A percentile compares a stretch with the other conserved stretches of the same genome.
phyloP scores from a whole-genome alignment of 352 stramenopile genomes.

The Globisporangium alternatum region DNA sequence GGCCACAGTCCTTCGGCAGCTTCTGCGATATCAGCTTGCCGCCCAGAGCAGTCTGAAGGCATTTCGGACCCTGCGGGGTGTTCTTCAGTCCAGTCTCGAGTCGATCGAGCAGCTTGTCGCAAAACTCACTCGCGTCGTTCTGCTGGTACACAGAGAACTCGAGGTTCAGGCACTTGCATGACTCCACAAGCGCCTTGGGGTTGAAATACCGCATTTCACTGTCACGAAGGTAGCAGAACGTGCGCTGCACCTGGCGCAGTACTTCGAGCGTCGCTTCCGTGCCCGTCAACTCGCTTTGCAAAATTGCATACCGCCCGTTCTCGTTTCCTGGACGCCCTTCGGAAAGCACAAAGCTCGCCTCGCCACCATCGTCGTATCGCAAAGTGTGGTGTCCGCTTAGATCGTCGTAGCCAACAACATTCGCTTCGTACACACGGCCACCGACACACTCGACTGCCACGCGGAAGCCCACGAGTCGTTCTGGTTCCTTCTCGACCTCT shows the following conservation, averaged over 20 bases:
- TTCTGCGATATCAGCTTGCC: slow-evolving; percentile 89
- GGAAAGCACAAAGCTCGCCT: slow-evolving; percentile 84
- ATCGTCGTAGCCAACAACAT: slow-evolving; percentile 88
- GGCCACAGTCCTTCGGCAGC: slow-evolving; percentile 85
- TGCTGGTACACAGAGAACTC: slow-evolving; percentile 98
- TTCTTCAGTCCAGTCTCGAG: slow-evolving; percentile 95
- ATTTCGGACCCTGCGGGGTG: slow-evolving; percentile 77
- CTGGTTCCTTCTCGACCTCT: slow-evolving; percentile 84
- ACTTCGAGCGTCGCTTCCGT: slow-evolving; percentile 86
- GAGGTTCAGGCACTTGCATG: slow-evolving; percentile 87
- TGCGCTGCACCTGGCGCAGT: slow-evolving; percentile 85
- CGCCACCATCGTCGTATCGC: slow-evolving; percentile 87
- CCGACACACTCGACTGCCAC: slow-evolving; percentile 94
- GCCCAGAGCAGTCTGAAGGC: slow-evolving; percentile 68
- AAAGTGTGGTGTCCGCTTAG: slow-evolving; percentile 72
- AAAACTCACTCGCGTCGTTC: slow-evolving; percentile 99
- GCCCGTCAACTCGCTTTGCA: slow-evolving; percentile 72
- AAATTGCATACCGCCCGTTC: slow-evolving; percentile 92
- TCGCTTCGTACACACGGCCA: slow-evolving; percentile 91
- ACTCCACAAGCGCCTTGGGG: slow-evolving; percentile 86
- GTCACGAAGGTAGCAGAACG: slow-evolving; percentile 87
- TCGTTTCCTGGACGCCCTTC: slow-evolving; percentile 95
- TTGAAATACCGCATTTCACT: slow-evolving; percentile 87
- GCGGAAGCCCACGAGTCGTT: slow-evolving; percentile 67
- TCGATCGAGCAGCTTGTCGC: slow-evolving; percentile 98